Evolutionary conservation across 2,329 filamentous ascomycete species (phyloP).

Genomic region (Trichoderma sp.): DNA sequence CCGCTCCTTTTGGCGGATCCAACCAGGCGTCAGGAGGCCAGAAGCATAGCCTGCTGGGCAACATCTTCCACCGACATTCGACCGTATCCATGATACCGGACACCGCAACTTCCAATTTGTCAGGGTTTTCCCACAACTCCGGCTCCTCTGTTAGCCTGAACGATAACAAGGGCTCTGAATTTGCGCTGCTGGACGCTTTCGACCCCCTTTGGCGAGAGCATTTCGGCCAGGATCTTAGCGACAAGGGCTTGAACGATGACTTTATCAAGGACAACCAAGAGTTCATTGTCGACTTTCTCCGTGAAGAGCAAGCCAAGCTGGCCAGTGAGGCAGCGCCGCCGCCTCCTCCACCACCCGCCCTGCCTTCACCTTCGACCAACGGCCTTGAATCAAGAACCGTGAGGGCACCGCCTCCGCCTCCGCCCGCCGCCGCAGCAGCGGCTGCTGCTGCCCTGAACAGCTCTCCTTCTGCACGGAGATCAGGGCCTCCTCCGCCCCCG

Average conservation of each 20-base stretch:
- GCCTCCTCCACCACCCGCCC: constrained; percentile 28
- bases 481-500: constrained; percentile 39
- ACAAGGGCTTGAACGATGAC: constrained; percentile 65
- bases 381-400: constrained; percentile 36
- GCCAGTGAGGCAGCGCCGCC: constrained; percentile 10
- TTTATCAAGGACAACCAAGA: constrained; percentile 69
- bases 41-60: constrained; percentile 56
- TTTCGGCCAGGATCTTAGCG: constrained; percentile 63
- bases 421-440: constrained; percentile 28
- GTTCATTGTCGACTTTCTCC: constrained; percentile 66
- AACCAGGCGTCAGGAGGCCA: constrained; percentile 38
- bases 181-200: constrained; percentile 63
- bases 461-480: constrained; percentile 27
- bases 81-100: constrained; percentile 61
- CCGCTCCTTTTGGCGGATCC: constrained; percentile 69
- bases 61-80: constrained; percentile 64
- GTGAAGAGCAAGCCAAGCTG: constrained; percentile 54
- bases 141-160: constrained; percentile 52
- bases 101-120: constrained; percentile 50
- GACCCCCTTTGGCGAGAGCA: constrained; percentile 66
- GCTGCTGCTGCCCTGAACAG: constrained; percentile 16
- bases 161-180: constrained; percentile 55
- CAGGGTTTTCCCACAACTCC: constrained; percentile 40
- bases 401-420: constrained; percentile 41
- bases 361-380: constrained; percentile 36